Conservation (phyloP, 768 basidiomycete genomes). For the Kwoniella sp. region DNA sequence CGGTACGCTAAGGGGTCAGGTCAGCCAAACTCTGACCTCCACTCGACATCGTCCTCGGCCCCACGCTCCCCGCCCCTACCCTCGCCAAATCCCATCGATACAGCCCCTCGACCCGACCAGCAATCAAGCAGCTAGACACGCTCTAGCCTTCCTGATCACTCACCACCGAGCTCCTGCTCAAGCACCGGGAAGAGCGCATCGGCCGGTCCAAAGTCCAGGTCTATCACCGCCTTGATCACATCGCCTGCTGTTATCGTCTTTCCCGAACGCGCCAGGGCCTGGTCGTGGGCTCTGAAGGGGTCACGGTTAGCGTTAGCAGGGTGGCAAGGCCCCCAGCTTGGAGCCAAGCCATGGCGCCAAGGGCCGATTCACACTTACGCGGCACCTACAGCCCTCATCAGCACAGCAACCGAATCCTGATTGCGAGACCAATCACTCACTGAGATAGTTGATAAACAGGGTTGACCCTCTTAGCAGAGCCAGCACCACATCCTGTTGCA, state of each 20-base stretch:
- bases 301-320: too few species aligned
- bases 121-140: too few species aligned
- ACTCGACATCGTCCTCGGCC: background rate
- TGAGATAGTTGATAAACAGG: constrained; percentile 90
- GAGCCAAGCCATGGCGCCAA: too few species aligned
- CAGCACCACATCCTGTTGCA: constrained; percentile 82
- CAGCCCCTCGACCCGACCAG: too few species aligned
- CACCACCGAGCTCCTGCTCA: constrained; percentile 42
- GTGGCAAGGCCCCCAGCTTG: too few species aligned
- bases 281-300: constrained; percentile 86
- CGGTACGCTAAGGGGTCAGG: constrained; percentile 41
- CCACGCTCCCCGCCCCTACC: too few species aligned
- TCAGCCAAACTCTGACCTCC: background rate
- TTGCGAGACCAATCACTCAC: constrained; percentile 53
- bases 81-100: background rate
- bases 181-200: constrained; percentile 34
- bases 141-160: constrained; percentile 5
- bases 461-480: constrained; percentile 85
- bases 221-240: constrained; percentile 63
- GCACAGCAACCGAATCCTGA: too few species aligned
- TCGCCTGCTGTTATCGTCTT: constrained; percentile 86
- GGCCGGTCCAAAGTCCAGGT: constrained; percentile 42
- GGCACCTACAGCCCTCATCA: too few species aligned
- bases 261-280: constrained; percentile 75
- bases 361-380: too few species aligned